Evolutionary conservation across 1,284 basidiomycete genomes (phyloP).

Genomic region (Clitocybe nebularis): DNA sequence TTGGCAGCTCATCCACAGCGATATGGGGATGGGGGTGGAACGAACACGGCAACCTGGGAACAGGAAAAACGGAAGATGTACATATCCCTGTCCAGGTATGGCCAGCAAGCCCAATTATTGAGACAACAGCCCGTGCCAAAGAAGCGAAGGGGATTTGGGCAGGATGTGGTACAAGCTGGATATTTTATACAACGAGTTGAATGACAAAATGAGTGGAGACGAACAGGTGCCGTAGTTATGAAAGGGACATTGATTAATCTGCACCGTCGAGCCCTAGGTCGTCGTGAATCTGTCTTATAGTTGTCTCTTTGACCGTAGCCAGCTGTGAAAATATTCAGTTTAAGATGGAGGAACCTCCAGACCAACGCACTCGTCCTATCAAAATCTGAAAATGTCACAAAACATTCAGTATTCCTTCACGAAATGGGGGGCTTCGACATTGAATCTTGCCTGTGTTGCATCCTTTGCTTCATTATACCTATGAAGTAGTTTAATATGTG

Average conservation of each 20-base stretch:
- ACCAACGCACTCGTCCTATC: conserved; percentile 47
- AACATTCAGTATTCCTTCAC: too few species aligned
- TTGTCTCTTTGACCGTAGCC: conserved; percentile 58
- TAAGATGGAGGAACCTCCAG: conserved; percentile 7
- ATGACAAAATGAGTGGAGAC: background rate
- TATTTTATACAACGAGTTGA: conserved; percentile 26
- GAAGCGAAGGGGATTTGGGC: conserved; percentile 50
- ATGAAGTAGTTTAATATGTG: conserved; percentile 70
- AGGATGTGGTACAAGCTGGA: conserved; percentile 77
- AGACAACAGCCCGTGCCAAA: conserved; percentile 2
- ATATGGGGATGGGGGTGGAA: conserved; percentile 94
- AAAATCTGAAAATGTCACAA: conserved; percentile 37
- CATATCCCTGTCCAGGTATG: conserved; percentile 49
- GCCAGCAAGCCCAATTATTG: conserved; percentile 27
- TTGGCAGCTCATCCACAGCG: conserved; percentile 23
- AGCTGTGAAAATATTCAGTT: conserved; percentile 42
- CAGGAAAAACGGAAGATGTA: conserved; percentile 55
- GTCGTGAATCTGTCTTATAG: conserved; percentile 66
- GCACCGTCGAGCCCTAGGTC: conserved; percentile 31
- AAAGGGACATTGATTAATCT: conserved; percentile 10
- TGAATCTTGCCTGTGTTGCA: conserved; percentile 58
- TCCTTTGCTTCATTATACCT: conserved; percentile 80
- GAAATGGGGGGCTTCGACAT: too few species aligned
- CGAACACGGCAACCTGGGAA: conserved; percentile 88
- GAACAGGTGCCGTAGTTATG: too few species aligned